phyloP scores from a whole-genome alignment of 176 grass and related monocot species.

The Luzula sylvatica region DNA sequence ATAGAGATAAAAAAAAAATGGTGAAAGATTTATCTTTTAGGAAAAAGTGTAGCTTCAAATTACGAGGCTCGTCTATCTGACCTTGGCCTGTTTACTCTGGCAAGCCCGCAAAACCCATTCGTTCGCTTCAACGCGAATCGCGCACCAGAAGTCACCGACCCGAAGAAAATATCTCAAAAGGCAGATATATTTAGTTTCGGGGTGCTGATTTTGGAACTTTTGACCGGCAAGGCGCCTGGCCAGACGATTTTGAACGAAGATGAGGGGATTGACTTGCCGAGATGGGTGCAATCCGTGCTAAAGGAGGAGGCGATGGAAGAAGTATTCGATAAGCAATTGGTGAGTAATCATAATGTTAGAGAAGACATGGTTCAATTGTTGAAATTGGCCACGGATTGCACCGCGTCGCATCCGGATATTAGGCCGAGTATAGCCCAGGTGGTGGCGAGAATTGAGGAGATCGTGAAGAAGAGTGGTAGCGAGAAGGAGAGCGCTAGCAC shows the following conservation, averaged over 20 bases:
- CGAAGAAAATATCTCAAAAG: constrained; percentile 36
- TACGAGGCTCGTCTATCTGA: constrained; percentile 37
- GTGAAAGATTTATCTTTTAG: too few species aligned
- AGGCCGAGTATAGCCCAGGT: constrained; percentile 41
- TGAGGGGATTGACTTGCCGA: constrained; percentile 48
- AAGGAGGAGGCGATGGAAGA: constrained; percentile 53
- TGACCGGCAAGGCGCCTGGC: constrained; percentile 44
- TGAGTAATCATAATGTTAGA: constrained; percentile 26
- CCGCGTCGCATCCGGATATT: constrained; percentile 22
- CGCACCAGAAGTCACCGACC: constrained; percentile 49
- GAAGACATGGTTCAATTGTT: constrained; percentile 57
- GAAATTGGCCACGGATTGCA: constrained; percentile 43
- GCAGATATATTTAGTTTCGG: constrained; percentile 87
- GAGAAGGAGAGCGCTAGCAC: constrained; percentile 12
- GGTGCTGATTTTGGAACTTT: constrained; percentile 68
- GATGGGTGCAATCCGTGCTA: constrained; percentile 62
- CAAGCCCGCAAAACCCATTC: constrained; percentile 13
- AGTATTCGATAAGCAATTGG: constrained; percentile 58
- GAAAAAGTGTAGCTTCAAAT: constrained; percentile 9
- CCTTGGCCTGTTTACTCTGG: constrained; percentile 34
- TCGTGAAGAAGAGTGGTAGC: constrained; percentile 21
- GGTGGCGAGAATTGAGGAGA: constrained; percentile 33
- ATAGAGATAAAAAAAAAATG: too few species aligned
- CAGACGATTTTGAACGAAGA: constrained; percentile 40
- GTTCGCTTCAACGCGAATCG: constrained; percentile 32